Base-by-base conservation (phyloP, 169 alveolate species). In the Plasmodium cynomolgi region DNA sequence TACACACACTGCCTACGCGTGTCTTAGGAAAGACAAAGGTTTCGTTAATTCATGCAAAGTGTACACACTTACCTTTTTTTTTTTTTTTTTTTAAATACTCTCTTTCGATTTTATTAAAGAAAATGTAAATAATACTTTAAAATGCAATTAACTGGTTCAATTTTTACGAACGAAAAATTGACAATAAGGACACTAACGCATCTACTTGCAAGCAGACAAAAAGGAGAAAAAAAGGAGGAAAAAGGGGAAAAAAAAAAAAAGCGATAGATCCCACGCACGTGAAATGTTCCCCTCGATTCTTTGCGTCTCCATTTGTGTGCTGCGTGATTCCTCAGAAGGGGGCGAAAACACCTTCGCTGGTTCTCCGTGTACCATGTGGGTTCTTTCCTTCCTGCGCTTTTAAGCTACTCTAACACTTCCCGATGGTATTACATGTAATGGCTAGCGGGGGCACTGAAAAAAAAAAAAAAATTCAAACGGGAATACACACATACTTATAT, bases 11-110 rank as follows among this genome's bases (percentile, higher is more conserved):
- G 75, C 75, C 34, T 62, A 62, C 29, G 37, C 37, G 37, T 62
- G 75, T 62, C 75, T 62, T 62, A 62, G 75, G 75, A 62, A 62
- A 62, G 75, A 62, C 75, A 62, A 62, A 62, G 37, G 75, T 62
- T 62, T 62, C 75, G 75, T 26, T 26, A 62, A 62, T 62, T 62
- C 75, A 62, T 62, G 34, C 75, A 1, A 62, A 47, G 34, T 26
- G 75, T 62, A 26, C 34, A 62, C 75, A 62, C 75, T 62, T 1
- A 0, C 13, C 2, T 62, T 62, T 26, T 62, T 62, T 47, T 47
- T 47, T 47, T 47, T 47, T 47, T 47, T 47, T 47, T 11, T 11
- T 47, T 44, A 9, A 44, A 62, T 62, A 62, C 75, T 23, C 75
- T 23, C 75, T n/a, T 58, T n/a, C 75, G 37, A 62, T 62, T 20